These are phyloP conservation scores for Xylariales sp. DNA, from an alignment of 2,329 filamentous ascomycete genomes.

Conservation along the genomic window DNA sequence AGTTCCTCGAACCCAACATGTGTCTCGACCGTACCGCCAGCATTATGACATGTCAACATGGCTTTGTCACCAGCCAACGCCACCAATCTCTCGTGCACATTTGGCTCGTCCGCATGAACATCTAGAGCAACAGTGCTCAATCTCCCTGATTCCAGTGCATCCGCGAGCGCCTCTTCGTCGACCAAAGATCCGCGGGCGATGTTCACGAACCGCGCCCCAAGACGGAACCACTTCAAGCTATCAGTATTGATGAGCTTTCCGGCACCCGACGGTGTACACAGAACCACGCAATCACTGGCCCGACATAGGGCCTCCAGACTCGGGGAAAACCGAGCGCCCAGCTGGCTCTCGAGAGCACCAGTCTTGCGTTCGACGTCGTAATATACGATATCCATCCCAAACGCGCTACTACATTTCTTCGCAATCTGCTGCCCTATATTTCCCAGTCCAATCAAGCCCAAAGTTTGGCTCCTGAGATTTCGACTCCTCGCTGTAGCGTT, in stretches of 20 bases:
- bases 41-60: constrained; percentile 63
- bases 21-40: constrained; percentile 62
- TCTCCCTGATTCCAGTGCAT: constrained; percentile 48
- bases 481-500: constrained; percentile 54
- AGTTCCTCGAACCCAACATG: constrained; percentile 62
- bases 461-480: constrained; percentile 56
- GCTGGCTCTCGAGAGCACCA: constrained; percentile 33
- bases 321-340: constrained; percentile 44
- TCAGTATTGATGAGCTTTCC: constrained; percentile 43
- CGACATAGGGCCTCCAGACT: constrained; percentile 48
- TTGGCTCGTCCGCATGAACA: constrained; percentile 58
- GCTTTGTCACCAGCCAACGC: constrained; percentile 38
- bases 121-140: constrained; percentile 56
- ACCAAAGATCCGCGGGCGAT: constrained; percentile 61
- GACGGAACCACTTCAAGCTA: constrained; percentile 46
- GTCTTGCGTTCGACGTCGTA: constrained; percentile 52
- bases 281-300: constrained; percentile 53
- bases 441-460: constrained; percentile 67
- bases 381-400: constrained; percentile 65
- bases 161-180: constrained; percentile 58
- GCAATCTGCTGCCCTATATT: constrained; percentile 62
- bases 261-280: constrained; percentile 51
- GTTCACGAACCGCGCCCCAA: constrained; percentile 58
- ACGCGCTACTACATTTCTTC: constrained; percentile 49
- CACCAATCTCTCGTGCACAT: constrained; percentile 42